These are phyloP conservation scores for Podila epigama DNA, from an alignment of 192 early-diverging fungal genomes.

Conservation along the genomic window DNA sequence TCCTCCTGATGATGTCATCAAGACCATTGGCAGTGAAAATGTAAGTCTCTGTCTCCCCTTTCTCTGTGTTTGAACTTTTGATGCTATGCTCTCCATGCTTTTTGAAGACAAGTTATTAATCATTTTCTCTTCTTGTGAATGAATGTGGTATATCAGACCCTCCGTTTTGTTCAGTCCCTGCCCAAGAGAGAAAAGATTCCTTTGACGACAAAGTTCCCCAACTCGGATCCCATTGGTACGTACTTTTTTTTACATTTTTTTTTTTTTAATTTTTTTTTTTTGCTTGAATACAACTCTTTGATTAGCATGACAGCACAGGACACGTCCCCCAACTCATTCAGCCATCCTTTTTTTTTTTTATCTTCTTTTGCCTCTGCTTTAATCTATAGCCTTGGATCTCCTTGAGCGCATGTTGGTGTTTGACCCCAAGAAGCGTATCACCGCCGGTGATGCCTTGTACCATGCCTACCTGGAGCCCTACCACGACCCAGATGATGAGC, in stretches of 20 bases:
- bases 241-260: background rate
- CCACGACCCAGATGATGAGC: constrained; percentile 92
- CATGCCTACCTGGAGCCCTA: constrained; percentile 92
- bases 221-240: constrained; percentile 73
- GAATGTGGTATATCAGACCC: background rate
- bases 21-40: constrained; percentile 3
- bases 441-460: constrained; percentile 82
- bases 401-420: constrained; percentile 92
- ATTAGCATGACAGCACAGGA: background rate
- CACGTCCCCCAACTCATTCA: background rate
- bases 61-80: background rate
- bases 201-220: constrained; percentile 82
- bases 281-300: background rate
- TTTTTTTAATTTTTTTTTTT: background rate
- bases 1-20: constrained; percentile 87
- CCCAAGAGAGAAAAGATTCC: constrained; percentile 82
- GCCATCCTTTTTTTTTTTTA: background rate
- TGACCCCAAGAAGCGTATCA: constrained; percentile 92
- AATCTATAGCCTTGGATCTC: constrained; percentile 76
- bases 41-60: background rate
- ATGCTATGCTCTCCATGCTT: no score
- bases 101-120: no score
- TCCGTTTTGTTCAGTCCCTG: constrained; percentile 87
- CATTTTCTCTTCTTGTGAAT: no score
- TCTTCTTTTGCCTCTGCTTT: no score